Base-by-base conservation (phyloP, 441 rosid genomes). In the Syzygium malaccense region DNA sequence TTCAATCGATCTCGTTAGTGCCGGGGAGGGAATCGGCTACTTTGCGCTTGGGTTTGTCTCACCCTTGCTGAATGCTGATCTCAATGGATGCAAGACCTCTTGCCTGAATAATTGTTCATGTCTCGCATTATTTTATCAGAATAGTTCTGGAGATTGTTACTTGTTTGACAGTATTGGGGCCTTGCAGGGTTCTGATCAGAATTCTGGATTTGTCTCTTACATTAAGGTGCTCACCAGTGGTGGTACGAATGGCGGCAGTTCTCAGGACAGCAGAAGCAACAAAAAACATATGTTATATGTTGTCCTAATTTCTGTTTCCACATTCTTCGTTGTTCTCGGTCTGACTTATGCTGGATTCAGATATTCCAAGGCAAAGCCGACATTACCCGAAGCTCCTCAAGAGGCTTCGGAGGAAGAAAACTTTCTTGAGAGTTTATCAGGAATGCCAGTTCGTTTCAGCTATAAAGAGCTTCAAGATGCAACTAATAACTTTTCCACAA, bases 401-500 rank as follows among this genome's bases (percentile, higher is more conserved):
- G 95, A 90, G n/a, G 87, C 93, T 56, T 95, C 97, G 45, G 99
- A 96, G 89, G 98, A 98, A 78, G 99, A 96, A 86, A 93, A 92
- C 79, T 96, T 98, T 93, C 86, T 97, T 90, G 96, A 90, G 86
- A 90, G 37, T 88, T 92, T 97, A 87, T 91, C 98, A 0, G 96
- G 99, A 62, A 95, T 95, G 98, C 99, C 98, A 5, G 87, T 93
- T 33, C 94, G 98, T 48, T 96, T 94, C 88, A 92, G 92, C 88
- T 96, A 94, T 92, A 92, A 87, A 85, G 99, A 98, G 89, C 99
- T 96, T 88, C 96, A 94, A 91, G 89, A 92, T 41, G 99, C 99
- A 10, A 98, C 99, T 48, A 92, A 94, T 89, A 93, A 95, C 93
- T 98, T 98, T 92, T 90, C 94, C 4, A 93, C 93, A 71, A 96